Conservation (phyloP, 257 asterid species). For the Nicotiana sylvestris region DNA sequence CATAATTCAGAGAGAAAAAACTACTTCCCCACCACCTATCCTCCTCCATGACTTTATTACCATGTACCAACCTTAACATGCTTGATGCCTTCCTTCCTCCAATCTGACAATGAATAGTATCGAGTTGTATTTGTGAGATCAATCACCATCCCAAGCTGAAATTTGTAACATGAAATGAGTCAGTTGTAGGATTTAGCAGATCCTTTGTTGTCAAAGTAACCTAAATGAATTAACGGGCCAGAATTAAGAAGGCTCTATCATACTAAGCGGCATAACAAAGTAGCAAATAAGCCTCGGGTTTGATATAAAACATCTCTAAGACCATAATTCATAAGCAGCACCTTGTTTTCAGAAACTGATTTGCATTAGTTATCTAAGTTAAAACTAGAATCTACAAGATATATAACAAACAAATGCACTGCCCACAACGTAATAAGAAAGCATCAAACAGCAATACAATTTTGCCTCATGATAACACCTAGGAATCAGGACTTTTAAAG, state of each 20-base stretch:
- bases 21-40: not conserved
- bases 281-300: not conserved
- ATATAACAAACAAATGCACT: not conserved
- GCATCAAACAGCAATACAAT: not conserved
- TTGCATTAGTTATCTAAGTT: not conserved
- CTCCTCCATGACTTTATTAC: constrained; percentile 10
- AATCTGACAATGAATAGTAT: constrained; percentile 64
- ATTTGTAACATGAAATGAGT: constrained; percentile 12
- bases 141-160: constrained; percentile 94
- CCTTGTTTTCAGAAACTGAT: not conserved
- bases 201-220: not conserved
- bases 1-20: not conserved
- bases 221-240: not conserved
- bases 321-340: not conserved
- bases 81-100: constrained; percentile 80
- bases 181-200: constrained; percentile 2
- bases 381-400: not conserved
- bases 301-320: not conserved
- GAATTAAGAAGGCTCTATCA: not conserved
- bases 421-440: not conserved
- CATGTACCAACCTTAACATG: constrained; percentile 73
- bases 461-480: not conserved
- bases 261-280: not conserved
- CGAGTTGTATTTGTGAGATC: constrained; percentile 93
- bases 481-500: not conserved